A percentile compares a stretch with the other conserved stretches of the same genome.
Conservation (phyloP, 1,284 basidiomycete species). For the Cutaneotrichosporon sp. region DNA sequence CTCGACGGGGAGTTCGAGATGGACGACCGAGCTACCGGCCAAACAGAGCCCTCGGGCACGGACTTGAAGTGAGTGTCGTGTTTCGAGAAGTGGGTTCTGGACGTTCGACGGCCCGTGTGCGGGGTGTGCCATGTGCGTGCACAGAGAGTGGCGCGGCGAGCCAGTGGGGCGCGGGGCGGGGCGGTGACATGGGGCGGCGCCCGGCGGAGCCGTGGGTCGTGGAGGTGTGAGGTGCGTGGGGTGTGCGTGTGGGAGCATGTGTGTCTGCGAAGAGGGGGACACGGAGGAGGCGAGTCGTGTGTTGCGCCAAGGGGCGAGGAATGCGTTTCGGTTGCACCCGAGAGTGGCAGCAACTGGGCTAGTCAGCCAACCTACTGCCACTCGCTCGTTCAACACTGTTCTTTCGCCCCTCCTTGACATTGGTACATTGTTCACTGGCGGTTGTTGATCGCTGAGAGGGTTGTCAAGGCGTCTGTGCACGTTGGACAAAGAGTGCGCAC, state of each 20-base stretch:
- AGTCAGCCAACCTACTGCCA: not conserved
- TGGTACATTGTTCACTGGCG: not conserved
- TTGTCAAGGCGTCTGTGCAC: not conserved
- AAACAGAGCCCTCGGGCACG: not conserved
- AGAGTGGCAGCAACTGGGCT: not conserved
- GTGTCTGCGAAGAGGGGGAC: not conserved
- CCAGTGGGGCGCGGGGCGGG: not conserved
- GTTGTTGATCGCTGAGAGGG: not conserved
- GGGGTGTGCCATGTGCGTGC: not conserved
- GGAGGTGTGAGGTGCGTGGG: not conserved
- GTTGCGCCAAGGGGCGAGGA: too few relatives aligned
- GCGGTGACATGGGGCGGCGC: too few relatives aligned
- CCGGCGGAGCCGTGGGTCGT: too few relatives aligned
- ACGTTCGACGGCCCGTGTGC: not conserved
- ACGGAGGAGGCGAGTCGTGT: constrained; percentile 1
- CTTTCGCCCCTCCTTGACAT: not conserved
- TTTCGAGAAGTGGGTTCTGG: not conserved
- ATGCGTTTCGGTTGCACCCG: too few relatives aligned
- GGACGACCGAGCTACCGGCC: not conserved
- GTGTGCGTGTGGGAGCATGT: not conserved
- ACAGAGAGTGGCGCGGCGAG: not conserved
- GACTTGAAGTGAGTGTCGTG: constrained; percentile 1
- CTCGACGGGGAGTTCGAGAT: not conserved
- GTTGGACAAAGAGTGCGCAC: not conserved
- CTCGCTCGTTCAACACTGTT: not conserved